phyloP scores from a whole-genome alignment of 352 stramenopile genomes.

The Phytopythium sindhum region DNA sequence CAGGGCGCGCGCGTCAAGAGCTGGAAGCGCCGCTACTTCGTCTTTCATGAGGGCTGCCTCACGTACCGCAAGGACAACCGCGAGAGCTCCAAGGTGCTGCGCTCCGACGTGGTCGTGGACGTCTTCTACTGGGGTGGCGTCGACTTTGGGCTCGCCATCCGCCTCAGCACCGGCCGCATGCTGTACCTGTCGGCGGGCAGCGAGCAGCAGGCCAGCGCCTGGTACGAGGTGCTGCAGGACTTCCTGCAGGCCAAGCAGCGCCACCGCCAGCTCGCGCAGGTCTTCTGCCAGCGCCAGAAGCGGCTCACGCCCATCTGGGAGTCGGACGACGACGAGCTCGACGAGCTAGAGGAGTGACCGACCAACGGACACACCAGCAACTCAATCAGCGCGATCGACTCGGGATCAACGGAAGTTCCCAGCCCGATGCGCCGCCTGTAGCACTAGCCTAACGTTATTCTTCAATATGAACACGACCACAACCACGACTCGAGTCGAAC shows the following conservation, averaged over 20 bases:
- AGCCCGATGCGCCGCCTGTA: not conserved
- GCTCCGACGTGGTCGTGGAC: conserved; percentile 44
- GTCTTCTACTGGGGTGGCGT: conserved; percentile 46
- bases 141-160: conserved; percentile 49
- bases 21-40: conserved; percentile 78
- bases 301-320: conserved; percentile 41
- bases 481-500: not conserved
- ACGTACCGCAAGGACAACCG: conserved; percentile 61
- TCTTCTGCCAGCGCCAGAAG: conserved; percentile 36
- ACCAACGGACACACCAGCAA: not conserved
- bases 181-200: conserved; percentile 45
- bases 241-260: conserved; percentile 39
- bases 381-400: not conserved
- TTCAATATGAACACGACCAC: not conserved
- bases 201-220: conserved; percentile 52
- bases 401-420: conserved; percentile 2
- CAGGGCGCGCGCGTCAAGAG: conserved; percentile 67
- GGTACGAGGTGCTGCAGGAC: conserved; percentile 61
- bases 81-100: conserved; percentile 43
- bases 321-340: conserved; percentile 19
- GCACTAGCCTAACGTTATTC: not conserved
- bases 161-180: conserved; percentile 40
- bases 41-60: conserved; percentile 62
- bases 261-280: conserved; percentile 32
- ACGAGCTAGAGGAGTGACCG: conserved; percentile 1